phyloP scores from a whole-genome alignment of 257 asterid species.

The Solanum chilense region DNA sequence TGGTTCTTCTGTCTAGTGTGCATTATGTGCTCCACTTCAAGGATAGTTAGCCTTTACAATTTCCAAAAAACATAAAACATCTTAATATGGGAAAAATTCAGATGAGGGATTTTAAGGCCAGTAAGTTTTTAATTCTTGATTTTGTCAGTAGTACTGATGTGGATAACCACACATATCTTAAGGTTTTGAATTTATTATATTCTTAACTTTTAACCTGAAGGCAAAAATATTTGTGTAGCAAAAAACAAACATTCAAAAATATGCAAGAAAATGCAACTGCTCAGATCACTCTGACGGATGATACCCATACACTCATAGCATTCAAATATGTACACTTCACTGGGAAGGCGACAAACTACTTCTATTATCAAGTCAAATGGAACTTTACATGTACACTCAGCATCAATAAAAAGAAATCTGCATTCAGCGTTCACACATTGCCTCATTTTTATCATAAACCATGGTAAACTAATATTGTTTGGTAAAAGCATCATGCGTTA shows the following conservation, averaged over 20 bases:
- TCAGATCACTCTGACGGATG: neutral
- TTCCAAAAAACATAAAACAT: neutral
- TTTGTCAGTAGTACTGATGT: no score
- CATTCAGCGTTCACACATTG: neutral
- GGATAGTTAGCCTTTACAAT: neutral
- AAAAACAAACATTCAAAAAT: no score
- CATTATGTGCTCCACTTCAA: neutral
- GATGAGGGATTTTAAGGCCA: no score
- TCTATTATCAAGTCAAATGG: neutral
- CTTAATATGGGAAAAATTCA: no score
- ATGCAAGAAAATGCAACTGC: neutral
- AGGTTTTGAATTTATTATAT: no score
- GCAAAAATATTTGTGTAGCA: no score
- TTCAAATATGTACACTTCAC: neutral
- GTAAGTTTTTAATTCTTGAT: no score
- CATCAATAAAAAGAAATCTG: no score
- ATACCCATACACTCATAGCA: neutral
- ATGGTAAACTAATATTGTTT: neutral
- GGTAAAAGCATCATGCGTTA: neutral
- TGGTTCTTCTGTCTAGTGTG: no score
- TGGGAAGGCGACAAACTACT: neutral
- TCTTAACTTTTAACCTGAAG: neutral
- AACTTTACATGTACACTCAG: neutral
- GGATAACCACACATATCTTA: no score
- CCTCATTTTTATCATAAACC: neutral